Evolutionary conservation across 2,329 filamentous ascomycete genomes (phyloP), one percentile per base, ranked within the genome.

Genomic region (Fusarium pseudograminearum): DNA sequence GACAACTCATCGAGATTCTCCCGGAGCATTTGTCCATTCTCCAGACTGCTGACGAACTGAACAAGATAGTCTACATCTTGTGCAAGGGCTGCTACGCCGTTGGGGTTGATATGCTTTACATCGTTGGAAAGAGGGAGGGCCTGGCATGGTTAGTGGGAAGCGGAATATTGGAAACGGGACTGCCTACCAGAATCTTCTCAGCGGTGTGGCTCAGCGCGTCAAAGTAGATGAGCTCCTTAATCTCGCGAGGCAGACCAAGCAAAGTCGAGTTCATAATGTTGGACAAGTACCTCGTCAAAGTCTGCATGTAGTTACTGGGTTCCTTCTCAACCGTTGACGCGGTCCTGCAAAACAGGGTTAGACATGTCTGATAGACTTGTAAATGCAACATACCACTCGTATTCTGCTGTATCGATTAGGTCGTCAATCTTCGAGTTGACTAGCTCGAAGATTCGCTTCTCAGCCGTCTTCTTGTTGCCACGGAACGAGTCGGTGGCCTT

Each of bases 351-450:
- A 61, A 45, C 16, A 20, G 22, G 22, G 48, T 75, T 60, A 78
- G 73, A 59, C 55, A 42, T 24, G 18, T 28, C 30, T 28, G 22
- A n/a, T 5, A 31, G 18, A 16, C 26, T 46, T 42, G 18, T 40
- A 7, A 18, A 44, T 10, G 15, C 9, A 31, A 69, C 81, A 57
- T 81, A 90, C 91, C 96, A 99, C 78, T 98, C 93, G 77, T 99
- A 99, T 80, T 99, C 96, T 33, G 96, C 95, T 0, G 94, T 98
- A 74, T 98, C 95, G 57, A 99, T 92, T 14, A 99, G 87, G 77
- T 99, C 96, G 76, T 98, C 95, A 74, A 99, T 98, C 83, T 99
- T 99, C 60, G 93, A 97, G 81, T 99, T 98, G 68, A 99, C 96
- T 1, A 99, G 87, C 80, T 99, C 97, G 76, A 99, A 99, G 61